A percentile compares a stretch with the other conserved stretches of the same genome.
Conservation (phyloP, 768 basidiomycete genomes). For the Pleurotus giganteus region DNA sequence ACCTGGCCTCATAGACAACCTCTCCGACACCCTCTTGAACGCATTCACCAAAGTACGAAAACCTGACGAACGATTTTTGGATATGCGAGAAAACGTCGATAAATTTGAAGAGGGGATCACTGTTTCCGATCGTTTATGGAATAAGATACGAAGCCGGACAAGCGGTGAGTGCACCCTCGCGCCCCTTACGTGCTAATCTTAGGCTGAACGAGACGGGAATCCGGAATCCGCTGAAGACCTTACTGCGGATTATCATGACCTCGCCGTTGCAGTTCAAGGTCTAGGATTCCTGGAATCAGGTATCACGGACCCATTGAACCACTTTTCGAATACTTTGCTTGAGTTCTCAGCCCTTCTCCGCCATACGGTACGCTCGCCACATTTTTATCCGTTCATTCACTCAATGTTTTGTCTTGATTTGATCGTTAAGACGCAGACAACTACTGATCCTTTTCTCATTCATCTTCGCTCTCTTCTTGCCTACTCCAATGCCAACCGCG, state of each 20-base stretch:
- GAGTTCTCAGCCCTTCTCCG: conserved; percentile 91
- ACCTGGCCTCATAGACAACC: conserved; percentile 85
- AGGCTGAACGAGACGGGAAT: conserved; percentile 84
- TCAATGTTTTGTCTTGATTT: neutral
- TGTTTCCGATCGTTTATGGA: conserved; percentile 79
- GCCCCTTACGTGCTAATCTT: conserved; percentile 42
- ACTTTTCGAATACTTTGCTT: conserved; percentile 93
- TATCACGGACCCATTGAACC: conserved; percentile 95
- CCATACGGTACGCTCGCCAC: conserved; percentile 58
- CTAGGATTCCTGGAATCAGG: conserved; percentile 97
- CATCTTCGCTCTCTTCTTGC: conserved; percentile 90
- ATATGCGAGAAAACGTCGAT: conserved; percentile 90
- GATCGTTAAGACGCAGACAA: conserved; percentile 70
- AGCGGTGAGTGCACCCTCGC: conserved; percentile 65
- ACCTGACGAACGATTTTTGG: conserved; percentile 92
- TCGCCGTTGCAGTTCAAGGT: conserved; percentile 94
- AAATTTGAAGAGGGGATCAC: conserved; percentile 95
- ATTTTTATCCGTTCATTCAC: neutral
- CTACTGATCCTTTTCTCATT: conserved; percentile 86
- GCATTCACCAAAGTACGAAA: conserved; percentile 95
- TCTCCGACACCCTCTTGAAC: conserved; percentile 95
- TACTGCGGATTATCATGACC: conserved; percentile 94
- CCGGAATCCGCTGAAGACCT: conserved; percentile 89
- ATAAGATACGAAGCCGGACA: conserved; percentile 73
- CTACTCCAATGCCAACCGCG: conserved; percentile 91